Evolutionary conservation across 768 basidiomycete genomes (phyloP), one percentile per base, ranked within the genome.

Genomic region (Lactarius indigo): DNA sequence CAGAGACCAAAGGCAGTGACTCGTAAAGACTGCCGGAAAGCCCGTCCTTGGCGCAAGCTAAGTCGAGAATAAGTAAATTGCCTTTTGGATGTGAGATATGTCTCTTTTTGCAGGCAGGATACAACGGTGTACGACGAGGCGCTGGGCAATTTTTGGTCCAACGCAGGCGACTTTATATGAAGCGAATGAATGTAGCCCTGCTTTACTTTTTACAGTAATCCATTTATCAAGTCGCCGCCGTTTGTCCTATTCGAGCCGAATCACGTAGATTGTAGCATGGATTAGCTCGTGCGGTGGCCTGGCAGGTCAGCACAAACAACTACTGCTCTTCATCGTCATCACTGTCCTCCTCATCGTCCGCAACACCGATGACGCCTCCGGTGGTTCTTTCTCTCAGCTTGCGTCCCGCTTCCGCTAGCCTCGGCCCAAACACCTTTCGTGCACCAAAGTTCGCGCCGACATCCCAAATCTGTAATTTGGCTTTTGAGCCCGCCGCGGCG

Each of bases 381-480:
- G 83, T 79, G 41, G 81, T 80, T 71, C 82, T 88, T 73, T 91
- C 91, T 74, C 82, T 86, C 50, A 95, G 68, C 12, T 79, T 80
- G 70, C 82, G 84, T 0, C 94, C 94, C 3, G 89, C 87, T 68
- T 86, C 85, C 20, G 83, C 81, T 37, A 99, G 79, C 76, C 96
- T 93, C 8, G 83, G 77, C 0, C 86, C 88, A 63, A 98, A 95
- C 0, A 89, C 88, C 73, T 92, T 92, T 57, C 95, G 82, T 12
- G 87, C 92, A 30, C 92, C 91, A 20, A 82, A 78, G 74, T 92
- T 98, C 5, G 91, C 84, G 12, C 88, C 92, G 47, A 96, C 84
- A 73, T 99, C 96, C 96, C 96, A 99, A 18, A 99, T 82, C 75
- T 98, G 96, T 7, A 99, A 76, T 74, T 90, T 94, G 1, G 93